Evolutionary conservation across 1,284 basidiomycete species (phyloP).

Genomic region (Ceratorhiza oryzae-sativae): DNA sequence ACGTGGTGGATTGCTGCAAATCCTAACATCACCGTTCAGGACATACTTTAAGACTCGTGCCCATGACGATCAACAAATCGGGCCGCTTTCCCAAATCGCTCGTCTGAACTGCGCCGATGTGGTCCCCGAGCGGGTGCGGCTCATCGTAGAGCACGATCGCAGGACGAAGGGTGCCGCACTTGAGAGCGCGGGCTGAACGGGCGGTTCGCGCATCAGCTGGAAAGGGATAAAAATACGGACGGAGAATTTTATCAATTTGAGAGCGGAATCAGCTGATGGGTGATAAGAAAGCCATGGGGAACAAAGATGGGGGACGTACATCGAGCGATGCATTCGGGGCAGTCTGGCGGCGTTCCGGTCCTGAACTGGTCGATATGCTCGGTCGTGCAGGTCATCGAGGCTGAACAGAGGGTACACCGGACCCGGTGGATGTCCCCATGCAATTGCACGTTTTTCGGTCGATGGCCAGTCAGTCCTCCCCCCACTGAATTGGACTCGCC

Average conservation of each 20-base stretch:
- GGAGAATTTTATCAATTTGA: not conserved
- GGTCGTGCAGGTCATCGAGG: conserved; percentile 70
- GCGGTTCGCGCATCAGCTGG: conserved; percentile 80
- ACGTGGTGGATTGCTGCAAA: not conserved
- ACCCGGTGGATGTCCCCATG: conserved; percentile 91
- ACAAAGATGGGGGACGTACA: conserved; percentile 62
- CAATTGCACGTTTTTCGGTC: conserved; percentile 84
- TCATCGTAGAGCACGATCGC: conserved; percentile 92
- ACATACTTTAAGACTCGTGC: conserved; percentile 83
- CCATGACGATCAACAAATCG: conserved; percentile 94
- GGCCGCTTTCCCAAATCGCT: conserved; percentile 78
- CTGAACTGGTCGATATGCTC: conserved; percentile 70
- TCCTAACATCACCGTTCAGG: not conserved
- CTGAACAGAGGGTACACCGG: conserved; percentile 81
- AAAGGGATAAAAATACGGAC: not conserved
- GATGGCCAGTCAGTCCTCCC: conserved; percentile 63
- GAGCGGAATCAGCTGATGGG: conserved; percentile 19
- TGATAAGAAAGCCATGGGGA: conserved; percentile 16
- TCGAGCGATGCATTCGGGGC: conserved; percentile 78
- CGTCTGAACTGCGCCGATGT: conserved; percentile 79
- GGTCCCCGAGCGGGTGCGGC: conserved; percentile 83
- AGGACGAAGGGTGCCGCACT: conserved; percentile 80
- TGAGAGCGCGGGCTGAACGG: conserved; percentile 77
- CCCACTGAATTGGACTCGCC: conserved; percentile 63
- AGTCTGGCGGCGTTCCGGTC: conserved; percentile 75